A percentile compares a stretch with the other conserved stretches of the same genome.
Evolutionary conservation across 2,329 filamentous ascomycete genomes (phyloP).

Genomic region (Monosporascus sp.): DNA sequence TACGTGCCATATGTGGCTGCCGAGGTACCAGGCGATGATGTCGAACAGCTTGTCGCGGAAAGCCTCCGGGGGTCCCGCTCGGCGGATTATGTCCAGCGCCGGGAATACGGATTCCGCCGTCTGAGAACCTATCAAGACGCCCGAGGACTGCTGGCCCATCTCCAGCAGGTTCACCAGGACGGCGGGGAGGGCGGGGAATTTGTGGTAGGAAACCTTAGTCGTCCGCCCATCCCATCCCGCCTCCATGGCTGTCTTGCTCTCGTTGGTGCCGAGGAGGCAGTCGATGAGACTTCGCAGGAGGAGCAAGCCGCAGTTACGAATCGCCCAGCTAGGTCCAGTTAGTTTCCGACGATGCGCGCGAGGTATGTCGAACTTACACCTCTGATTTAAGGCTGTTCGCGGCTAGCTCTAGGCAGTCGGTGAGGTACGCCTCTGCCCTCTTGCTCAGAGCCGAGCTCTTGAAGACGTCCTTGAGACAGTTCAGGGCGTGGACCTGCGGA

Average conservation of each 20-base stretch:
- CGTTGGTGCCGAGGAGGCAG: conserved; percentile 67
- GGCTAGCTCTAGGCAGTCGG: conserved; percentile 71
- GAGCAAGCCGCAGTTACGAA: conserved; percentile 88
- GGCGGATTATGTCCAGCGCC: conserved; percentile 73
- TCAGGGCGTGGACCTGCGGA: conserved; percentile 90
- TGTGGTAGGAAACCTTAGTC: conserved; percentile 62
- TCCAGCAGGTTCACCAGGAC: conserved; percentile 60
- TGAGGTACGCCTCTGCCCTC: conserved; percentile 68
- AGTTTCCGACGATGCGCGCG: no score
- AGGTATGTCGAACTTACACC: conserved; percentile 46
- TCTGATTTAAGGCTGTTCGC: conserved; percentile 73
- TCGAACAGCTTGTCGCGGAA: conserved; percentile 50
- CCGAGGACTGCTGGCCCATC: conserved; percentile 38
- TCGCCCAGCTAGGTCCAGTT: conserved; percentile 64
- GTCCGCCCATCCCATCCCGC: conserved; percentile 60
- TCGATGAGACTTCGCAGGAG: conserved; percentile 83
- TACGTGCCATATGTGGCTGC: conserved; percentile 72
- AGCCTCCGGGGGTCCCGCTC: conserved; percentile 60
- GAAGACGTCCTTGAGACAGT: conserved; percentile 89
- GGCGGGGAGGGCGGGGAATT: conserved; percentile 59
- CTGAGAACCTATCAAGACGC: conserved; percentile 28
- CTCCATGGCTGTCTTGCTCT: conserved; percentile 60
- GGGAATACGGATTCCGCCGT: conserved; percentile 72
- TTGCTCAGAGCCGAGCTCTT: conserved; percentile 72
- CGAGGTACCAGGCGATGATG: conserved; percentile 58